Conservation (phyloP, 805 yeast genomes). For the Saccharomyces mikatae region DNA sequence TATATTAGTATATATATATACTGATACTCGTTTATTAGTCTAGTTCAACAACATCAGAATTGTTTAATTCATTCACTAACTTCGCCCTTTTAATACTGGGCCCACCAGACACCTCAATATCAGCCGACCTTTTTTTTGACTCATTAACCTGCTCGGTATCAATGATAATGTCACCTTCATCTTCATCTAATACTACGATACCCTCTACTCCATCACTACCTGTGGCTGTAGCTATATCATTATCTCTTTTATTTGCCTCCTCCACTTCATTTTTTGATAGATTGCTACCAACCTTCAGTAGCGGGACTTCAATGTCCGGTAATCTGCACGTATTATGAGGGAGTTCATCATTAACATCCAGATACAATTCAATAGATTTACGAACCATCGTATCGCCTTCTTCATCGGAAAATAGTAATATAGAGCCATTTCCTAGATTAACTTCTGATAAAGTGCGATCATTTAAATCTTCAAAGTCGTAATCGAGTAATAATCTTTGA, state of each 20-base stretch:
- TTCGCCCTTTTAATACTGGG: not conserved
- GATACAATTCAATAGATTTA: slow-evolving; percentile 56
- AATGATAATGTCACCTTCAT: not conserved
- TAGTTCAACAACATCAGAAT: slow-evolving; percentile 10
- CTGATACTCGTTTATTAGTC: not conserved
- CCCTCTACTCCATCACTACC: slow-evolving; percentile 9
- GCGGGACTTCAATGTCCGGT: slow-evolving; percentile 31
- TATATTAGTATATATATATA: not conserved
- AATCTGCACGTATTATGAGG: slow-evolving; percentile 14
- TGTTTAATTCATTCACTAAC: not conserved
- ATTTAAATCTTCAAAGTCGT: slow-evolving; percentile 78
- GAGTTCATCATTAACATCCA: slow-evolving; percentile 26
- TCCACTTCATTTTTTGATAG: slow-evolving; percentile 13
- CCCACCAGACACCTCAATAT: not conserved
- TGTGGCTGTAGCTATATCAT: slow-evolving; percentile 9
- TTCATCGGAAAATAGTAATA: slow-evolving; percentile 71
- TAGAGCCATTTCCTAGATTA: slow-evolving; percentile 52
- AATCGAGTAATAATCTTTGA: slow-evolving; percentile 65
- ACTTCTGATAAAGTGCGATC: slow-evolving; percentile 40
- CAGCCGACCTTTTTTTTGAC: not conserved
- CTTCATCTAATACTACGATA: slow-evolving; percentile 10
- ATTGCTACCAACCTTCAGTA: slow-evolving; percentile 5
- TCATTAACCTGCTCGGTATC: not conserved
- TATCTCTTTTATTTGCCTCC: slow-evolving; percentile 19
- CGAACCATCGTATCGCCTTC: slow-evolving; percentile 42